Base-by-base conservation (phyloP, 2,329 filamentous ascomycete species). In the Colletotrichum sp. region DNA sequence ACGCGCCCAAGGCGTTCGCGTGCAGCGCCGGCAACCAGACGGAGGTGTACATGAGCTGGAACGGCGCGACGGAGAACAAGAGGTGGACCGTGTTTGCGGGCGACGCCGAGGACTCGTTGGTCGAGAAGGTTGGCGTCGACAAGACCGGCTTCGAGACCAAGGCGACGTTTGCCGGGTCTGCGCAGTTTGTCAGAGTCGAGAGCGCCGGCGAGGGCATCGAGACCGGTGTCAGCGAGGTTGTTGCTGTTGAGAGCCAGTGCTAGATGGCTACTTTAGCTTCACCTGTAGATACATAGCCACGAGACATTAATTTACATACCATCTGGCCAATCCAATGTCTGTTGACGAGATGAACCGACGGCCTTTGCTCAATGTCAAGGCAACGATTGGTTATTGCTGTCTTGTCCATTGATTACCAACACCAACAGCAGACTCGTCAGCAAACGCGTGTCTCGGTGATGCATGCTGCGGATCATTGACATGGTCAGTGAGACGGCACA, bases 31-130 rank as follows among this genome's bases (percentile, higher is more conserved):
- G 21, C 24, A 73, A 73, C 71, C 65, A 70, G 32, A 73, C 71
- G 12, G 71, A 73, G 71, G 71, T 73, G 8, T 88, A 84, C 77
- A 85, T 86, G 13, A 87, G 84, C 44, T 84, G 83, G 83, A 84
- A 84, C 68, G 83, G 83, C 6, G 82, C 81, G 39, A 84, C 83
- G 18, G 82, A 83, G 70, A 78, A 83, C 15, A 73, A 76, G 18
- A 67, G 55, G 21, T 84, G 87, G 87, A 64, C 66, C 6, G 71
- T 74, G 57, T 70, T 74, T 52, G 71, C 36, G 6, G 71, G 71
- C 13, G 59, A 62, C 15, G 24, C 57, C 5, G n/a, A 64, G 32
- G 59, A 74, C 21, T 18, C 12, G 13, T 16, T 74, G 71, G 32
- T 13, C 4, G 59, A 74, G 32, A 74, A 59, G 66, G 10, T 32